Base-by-base conservation (phyloP, 352 stramenopile species). In the Pythium biforme region DNA sequence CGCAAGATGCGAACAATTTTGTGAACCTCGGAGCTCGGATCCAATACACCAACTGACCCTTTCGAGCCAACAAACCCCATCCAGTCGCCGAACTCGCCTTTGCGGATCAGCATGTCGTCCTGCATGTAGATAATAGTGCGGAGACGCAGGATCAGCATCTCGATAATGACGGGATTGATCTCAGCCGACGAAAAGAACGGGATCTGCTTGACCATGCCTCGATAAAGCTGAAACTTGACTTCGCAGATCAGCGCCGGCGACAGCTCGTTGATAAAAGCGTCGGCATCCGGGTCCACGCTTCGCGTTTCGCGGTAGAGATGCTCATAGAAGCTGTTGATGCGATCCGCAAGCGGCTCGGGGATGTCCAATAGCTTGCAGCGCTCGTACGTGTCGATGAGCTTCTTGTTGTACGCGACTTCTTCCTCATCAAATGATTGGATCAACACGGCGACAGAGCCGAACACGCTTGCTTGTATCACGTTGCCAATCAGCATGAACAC, bases 11-110 rank as follows among this genome's bases (percentile, higher is more conserved):
- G 66, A 4, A 90, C 84, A 27, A 92, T 81, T 41, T 80, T 77
- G 26, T 72, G 70, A 27, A 51, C 62, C 8, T 77, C 40, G 0
- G 75, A 73, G 10, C 64, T 74, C 14, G 81, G 81, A 55, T 89
- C 81, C 3, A 92, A 63, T 14, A 92, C 68, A 10, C 79, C 80
- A 4, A 90, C 80, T 1, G 74, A 77, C 0, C 81, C 83, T 58
- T 85, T 89, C 8, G 77, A 85, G 19, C 80, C 80, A 40, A 90
- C 88, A 50, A 92, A 90, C 4, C 80, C 82, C 82, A 92, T 92
- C 83, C 83, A 92, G 64, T 92, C 80, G 14, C 83, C 79, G 29
- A 79, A 82, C 67, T 92, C 83, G 26, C 81, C 83, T 60, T 92
- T 92, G 27, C 83, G 74, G 43, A 90, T 90, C 11, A 90, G 50